These are phyloP conservation scores for Ampelocalamus luodianensis DNA, from an alignment of 176 grass and related monocot species.

Conservation along the genomic window DNA sequence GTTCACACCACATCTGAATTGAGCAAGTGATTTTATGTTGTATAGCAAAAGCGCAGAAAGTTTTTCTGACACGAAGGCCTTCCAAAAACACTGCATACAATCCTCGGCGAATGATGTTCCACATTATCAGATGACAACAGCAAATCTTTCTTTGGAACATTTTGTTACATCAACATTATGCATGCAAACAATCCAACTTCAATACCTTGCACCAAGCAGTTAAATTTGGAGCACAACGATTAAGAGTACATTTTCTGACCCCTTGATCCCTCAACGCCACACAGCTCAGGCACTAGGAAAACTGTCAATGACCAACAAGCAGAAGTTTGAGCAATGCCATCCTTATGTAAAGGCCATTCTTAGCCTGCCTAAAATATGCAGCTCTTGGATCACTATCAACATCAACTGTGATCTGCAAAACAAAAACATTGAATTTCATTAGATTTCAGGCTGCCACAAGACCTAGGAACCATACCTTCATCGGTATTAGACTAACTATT, in stretches of 20 bases:
- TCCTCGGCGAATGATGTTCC: not conserved
- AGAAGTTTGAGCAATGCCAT: conserved; percentile 96
- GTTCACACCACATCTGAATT: not conserved
- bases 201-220: not conserved
- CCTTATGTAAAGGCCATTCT: conserved; percentile 90
- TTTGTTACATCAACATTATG: not conserved
- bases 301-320: conserved; percentile 70
- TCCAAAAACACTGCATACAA: not conserved
- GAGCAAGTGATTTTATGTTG: not conserved
- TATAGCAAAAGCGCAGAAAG: not conserved
- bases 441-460: not conserved
- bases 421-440: not conserved
- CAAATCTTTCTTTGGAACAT: not conserved
- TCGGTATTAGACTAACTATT: not conserved
- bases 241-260: conserved; percentile 24
- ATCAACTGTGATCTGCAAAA: conserved; percentile 67
- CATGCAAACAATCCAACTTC: conserved; percentile 17
- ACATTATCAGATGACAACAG: not conserved
- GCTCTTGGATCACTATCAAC: conserved; percentile 84
- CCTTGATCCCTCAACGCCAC: not conserved
- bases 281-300: not conserved
- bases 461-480: not conserved
- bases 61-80: not conserved
- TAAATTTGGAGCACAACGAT: conserved; percentile 17
- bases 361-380: conserved; percentile 96